Evolutionary conservation across 345 rosid species (phyloP).

Genomic region (Corymbia maculata): DNA sequence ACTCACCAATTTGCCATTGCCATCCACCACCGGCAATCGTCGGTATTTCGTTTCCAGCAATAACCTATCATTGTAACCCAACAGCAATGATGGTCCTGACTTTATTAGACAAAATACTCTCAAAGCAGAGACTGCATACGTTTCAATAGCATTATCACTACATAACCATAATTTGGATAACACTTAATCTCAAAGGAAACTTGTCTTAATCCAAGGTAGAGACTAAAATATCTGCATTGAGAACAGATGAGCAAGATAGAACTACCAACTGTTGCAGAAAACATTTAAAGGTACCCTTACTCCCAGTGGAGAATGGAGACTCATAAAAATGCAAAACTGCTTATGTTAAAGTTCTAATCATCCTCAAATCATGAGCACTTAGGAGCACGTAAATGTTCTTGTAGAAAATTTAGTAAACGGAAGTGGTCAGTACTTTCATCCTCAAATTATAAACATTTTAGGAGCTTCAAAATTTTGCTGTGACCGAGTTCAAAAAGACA

Average conservation of each 20-base stretch:
- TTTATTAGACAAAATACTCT: neutral
- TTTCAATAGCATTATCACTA: neutral
- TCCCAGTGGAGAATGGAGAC: neutral
- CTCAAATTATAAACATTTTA: neutral
- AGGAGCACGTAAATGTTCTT: neutral
- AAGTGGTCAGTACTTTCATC: neutral
- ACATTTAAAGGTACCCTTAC: neutral
- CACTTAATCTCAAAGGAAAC: neutral
- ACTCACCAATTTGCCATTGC: slow-evolving; percentile 68
- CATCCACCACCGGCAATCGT: slow-evolving; percentile 76
- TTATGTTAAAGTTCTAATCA: neutral
- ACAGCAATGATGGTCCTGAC: neutral
- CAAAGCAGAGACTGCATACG: neutral
- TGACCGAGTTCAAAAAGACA: neutral
- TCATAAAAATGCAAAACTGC: neutral
- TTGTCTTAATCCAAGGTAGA: neutral
- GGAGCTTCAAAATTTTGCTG: neutral
- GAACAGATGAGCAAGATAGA: neutral
- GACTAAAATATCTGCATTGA: neutral
- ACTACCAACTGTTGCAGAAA: neutral
- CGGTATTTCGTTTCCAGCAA: slow-evolving; percentile 85
- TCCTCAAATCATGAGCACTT: neutral
- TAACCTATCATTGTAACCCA: slow-evolving; percentile 31
- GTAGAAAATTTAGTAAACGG: neutral
- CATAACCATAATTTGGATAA: neutral